Conservation (phyloP, 2,329 filamentous ascomycete species). For the Fusarium dimerum region DNA sequence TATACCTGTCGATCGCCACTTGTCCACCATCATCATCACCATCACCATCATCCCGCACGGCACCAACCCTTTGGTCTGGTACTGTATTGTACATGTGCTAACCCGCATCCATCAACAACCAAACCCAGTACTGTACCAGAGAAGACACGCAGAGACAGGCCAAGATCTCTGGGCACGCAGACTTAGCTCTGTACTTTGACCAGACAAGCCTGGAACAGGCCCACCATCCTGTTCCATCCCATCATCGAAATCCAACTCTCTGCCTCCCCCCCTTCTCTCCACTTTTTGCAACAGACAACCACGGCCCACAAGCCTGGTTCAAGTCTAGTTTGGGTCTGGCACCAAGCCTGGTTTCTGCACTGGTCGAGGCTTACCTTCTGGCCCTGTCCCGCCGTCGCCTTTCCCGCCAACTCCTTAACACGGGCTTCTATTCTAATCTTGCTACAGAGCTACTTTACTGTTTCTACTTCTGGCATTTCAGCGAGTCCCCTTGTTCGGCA, state of each 20-base stretch:
- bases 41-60: too few relatives aligned
- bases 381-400: background rate
- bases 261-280: background rate
- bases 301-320: background rate
- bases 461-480: too few relatives aligned
- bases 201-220: background rate
- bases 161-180: background rate
- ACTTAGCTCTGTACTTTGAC: background rate
- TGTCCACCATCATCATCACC: too few relatives aligned
- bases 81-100: background rate
- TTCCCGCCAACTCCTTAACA: background rate
- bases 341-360: background rate
- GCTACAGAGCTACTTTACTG: too few relatives aligned
- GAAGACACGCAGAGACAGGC: background rate
- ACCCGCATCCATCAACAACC: background rate
- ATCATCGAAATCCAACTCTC: background rate
- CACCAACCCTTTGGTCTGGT: too few relatives aligned
- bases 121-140: background rate
- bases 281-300: background rate
- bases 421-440: too few relatives aligned
- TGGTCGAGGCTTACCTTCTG: background rate
- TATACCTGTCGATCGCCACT: too few relatives aligned
- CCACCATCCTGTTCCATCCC: background rate
- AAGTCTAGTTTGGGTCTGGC: background rate
- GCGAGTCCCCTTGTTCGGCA: too few relatives aligned